A percentile compares a stretch with the other conserved stretches of the same genome.
Evolutionary conservation across 768 basidiomycete genomes (phyloP).

Genomic region (Xerocomellus amylosporus): DNA sequence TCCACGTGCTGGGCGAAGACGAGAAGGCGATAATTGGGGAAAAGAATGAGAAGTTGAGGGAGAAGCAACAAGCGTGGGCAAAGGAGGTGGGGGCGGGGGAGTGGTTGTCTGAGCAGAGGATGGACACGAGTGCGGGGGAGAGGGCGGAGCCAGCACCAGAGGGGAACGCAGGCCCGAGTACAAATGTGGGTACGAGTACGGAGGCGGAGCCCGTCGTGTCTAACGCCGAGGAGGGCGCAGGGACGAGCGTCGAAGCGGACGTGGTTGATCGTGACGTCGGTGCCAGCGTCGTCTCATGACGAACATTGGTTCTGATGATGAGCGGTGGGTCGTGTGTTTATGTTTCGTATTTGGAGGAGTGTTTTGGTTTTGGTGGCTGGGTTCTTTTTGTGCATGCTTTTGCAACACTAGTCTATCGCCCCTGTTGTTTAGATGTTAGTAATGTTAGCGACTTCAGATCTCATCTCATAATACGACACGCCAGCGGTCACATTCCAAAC

Average conservation of each 20-base stretch:
- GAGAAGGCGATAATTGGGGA: conserved; percentile 2
- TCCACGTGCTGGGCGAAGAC: conserved; percentile 6
- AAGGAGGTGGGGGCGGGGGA: conserved; percentile 11
- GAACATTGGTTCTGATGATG: neutral
- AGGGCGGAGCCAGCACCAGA: neutral
- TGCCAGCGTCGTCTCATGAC: conserved; percentile 12
- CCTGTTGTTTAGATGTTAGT: too few species aligned
- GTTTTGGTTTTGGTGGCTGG: neutral
- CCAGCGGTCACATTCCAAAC: too few species aligned
- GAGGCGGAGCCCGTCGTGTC: neutral
- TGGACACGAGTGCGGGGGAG: neutral
- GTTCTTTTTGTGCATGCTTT: neutral
- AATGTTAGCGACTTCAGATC: neutral
- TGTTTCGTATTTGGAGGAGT: neutral
- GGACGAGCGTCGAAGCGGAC: neutral
- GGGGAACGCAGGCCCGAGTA: neutral
- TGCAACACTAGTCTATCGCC: neutral
- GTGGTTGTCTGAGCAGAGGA: conserved; percentile 10
- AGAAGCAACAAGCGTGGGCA: conserved; percentile 15
- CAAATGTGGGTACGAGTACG: neutral
- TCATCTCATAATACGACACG: too few species aligned
- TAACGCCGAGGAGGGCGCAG: neutral
- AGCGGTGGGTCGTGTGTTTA: neutral
- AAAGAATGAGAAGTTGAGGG: conserved; percentile 2
- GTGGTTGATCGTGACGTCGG: neutral